phyloP scores from a whole-genome alignment of 1,284 basidiomycete species.

The Takashimella tepidaria region DNA sequence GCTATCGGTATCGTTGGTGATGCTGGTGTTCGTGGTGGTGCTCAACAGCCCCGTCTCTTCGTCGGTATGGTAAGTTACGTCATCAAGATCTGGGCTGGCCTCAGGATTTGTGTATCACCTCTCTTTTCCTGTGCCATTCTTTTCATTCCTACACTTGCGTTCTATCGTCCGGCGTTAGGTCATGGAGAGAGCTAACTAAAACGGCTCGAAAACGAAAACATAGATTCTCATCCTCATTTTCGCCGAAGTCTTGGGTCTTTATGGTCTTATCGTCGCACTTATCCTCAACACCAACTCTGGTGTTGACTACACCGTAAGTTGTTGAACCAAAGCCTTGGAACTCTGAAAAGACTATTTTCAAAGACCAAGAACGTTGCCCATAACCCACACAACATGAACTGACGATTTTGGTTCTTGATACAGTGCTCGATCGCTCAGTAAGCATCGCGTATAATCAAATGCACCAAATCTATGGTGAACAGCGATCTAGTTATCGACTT shows the following conservation, averaged over 20 bases:
- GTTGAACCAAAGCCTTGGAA: too few species aligned
- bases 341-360: too few species aligned
- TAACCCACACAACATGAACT: too few species aligned
- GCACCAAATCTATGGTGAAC: too few species aligned
- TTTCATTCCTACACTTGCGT: background rate
- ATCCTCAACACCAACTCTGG: conserved; percentile 53
- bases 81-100: background rate
- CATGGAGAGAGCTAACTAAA: too few species aligned
- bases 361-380: too few species aligned
- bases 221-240: conserved; percentile 89
- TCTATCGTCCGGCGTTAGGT: too few species aligned
- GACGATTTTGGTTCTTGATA: background rate
- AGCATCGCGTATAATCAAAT: too few species aligned
- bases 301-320: conserved; percentile 23
- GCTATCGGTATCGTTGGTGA: conserved; percentile 95
- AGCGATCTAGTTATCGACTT: too few species aligned
- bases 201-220: conserved; percentile 1
- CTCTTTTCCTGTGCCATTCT: background rate
- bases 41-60: conserved; percentile 87
- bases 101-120: too few species aligned
- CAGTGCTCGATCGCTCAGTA: conserved; percentile 3
- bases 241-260: conserved; percentile 75
- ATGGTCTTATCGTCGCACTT: conserved; percentile 55
- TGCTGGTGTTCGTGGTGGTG: conserved; percentile 83
- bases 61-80: conserved; percentile 55